Conservation (phyloP, 352 stramenopile genomes). For the Pythium coloratum region DNA sequence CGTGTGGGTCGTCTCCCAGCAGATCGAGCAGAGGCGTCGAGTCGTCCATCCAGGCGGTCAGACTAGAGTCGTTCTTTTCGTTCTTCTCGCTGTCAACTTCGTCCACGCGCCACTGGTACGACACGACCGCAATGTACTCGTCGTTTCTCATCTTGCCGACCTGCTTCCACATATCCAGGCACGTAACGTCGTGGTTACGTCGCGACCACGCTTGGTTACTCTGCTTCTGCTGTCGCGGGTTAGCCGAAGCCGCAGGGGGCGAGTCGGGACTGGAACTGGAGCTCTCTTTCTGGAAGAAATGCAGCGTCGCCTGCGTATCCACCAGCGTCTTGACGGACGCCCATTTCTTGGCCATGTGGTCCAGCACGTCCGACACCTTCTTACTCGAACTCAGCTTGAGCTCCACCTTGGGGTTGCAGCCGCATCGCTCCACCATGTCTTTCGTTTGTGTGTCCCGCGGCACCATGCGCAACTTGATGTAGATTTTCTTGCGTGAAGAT, state of each 20-base stretch:
- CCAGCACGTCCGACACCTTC: slow-evolving; percentile 71
- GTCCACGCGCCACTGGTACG: slow-evolving; percentile 48
- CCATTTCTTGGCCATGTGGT: slow-evolving; percentile 82
- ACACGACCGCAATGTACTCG: slow-evolving; percentile 75
- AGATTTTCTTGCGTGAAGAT: slow-evolving; percentile 68
- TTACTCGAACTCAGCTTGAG: slow-evolving; percentile 81
- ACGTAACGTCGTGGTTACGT: slow-evolving; percentile 49
- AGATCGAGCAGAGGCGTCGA: slow-evolving; percentile 17
- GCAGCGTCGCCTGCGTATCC: slow-evolving; percentile 30
- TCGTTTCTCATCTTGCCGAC: slow-evolving; percentile 58
- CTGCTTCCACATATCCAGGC: slow-evolving; percentile 72
- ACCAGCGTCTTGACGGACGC: slow-evolving; percentile 41
- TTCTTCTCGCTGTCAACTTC: neutral
- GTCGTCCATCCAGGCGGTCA: slow-evolving; percentile 18
- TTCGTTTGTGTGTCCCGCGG: slow-evolving; percentile 67
- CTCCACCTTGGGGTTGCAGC: slow-evolving; percentile 76
- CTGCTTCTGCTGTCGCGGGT: neutral
- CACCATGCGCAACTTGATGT: slow-evolving; percentile 84
- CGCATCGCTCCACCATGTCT: slow-evolving; percentile 39
- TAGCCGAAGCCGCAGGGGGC: neutral
- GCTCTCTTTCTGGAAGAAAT: slow-evolving; percentile 56
- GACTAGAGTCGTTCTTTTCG: slow-evolving; percentile 2
- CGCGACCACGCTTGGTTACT: slow-evolving; percentile 36
- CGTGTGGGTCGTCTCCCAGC: neutral
- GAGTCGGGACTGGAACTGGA: slow-evolving; percentile 7